A percentile compares a stretch with the other conserved stretches of the same genome.
These are phyloP conservation scores for Haplosporangium sp. DNA, from an alignment of 371 early-diverging fungal species.

Conservation along the genomic window DNA sequence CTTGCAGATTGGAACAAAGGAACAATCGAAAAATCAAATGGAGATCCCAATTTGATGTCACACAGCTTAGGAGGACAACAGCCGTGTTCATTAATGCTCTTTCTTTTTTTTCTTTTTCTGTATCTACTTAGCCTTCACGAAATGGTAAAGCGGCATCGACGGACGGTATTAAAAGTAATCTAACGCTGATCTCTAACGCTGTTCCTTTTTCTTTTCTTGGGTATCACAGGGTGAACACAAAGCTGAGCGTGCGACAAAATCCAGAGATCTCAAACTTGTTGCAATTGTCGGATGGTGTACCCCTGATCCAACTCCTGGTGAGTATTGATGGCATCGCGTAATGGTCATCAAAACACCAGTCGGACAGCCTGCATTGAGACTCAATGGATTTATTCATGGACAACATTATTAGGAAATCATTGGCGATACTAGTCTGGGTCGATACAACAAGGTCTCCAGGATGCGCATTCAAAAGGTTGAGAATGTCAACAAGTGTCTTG, in stretches of 20 bases:
- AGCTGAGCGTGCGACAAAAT: slow-evolving; percentile 77
- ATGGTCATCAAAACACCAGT: not conserved
- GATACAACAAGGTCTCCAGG: slow-evolving; percentile 88
- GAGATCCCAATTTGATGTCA: not conserved
- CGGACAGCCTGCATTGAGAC: not conserved
- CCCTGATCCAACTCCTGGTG: slow-evolving; percentile 83
- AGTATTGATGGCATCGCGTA: not conserved
- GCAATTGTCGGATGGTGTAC: slow-evolving; percentile 88
- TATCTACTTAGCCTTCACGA: slow-evolving; percentile 75
- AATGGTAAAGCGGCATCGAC: slow-evolving; percentile 65
- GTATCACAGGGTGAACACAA: slow-evolving; percentile 89
- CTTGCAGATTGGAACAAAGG: not conserved
- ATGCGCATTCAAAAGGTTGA: slow-evolving; percentile 96
- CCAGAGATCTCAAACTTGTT: slow-evolving; percentile 69
- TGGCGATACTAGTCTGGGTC: slow-evolving; percentile 78
- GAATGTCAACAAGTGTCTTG: slow-evolving; percentile 94
- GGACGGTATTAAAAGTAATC: not conserved
- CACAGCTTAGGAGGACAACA: not conserved
- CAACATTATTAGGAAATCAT: slow-evolving; percentile 76
- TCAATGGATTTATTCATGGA: slow-evolving; percentile 3
- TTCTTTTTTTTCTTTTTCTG: not conserved
- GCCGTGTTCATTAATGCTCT: not conserved
- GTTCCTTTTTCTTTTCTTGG: too few species aligned
- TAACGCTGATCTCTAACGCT: too few species aligned
- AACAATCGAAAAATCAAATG: too few species aligned